Conservation (phyloP, 1,284 basidiomycete genomes). For the Rhizopogon parksii region DNA sequence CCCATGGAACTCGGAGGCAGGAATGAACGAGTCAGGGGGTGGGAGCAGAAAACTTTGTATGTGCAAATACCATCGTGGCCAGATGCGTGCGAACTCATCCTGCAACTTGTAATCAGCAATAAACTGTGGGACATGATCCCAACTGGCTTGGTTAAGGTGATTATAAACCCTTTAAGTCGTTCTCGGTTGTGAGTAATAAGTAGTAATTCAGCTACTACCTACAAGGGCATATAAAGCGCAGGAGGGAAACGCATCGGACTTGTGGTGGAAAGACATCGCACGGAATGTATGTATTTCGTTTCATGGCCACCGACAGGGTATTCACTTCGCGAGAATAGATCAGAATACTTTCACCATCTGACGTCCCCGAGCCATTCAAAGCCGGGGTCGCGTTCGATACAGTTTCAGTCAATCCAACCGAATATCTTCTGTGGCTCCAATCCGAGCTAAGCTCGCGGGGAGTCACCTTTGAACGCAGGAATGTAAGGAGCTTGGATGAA, state of each 20-base stretch:
- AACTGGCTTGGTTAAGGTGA: conserved; percentile 38
- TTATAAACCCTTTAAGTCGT: conserved; percentile 12
- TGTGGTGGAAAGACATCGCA: conserved; percentile 49
- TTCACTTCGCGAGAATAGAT: conserved; percentile 28
- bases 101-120: conserved; percentile 22
- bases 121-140: conserved; percentile 46
- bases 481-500: conserved; percentile 35
- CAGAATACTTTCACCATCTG: conserved; percentile 28
- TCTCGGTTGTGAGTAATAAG: conserved; percentile 1
- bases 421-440: conserved; percentile 45
- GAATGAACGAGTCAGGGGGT: conserved; percentile 30
- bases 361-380: conserved; percentile 29
- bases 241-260: conserved; percentile 22
- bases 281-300: conserved; percentile 35
- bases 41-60: conserved; percentile 43
- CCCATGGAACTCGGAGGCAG: conserved; percentile 49
- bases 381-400: conserved; percentile 40
- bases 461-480: conserved; percentile 26
- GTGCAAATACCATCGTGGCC: conserved; percentile 10
- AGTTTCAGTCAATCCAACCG: conserved; percentile 40
- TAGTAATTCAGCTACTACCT: conserved; percentile 34
- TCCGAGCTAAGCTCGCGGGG: conserved; percentile 30
- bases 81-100: conserved; percentile 13
- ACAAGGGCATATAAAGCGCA: conserved; percentile 35
- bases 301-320: neutral